These are phyloP conservation scores for Perkinsus marinus DNA, from an alignment of 169 alveolate genomes.

Conservation along the genomic window DNA sequence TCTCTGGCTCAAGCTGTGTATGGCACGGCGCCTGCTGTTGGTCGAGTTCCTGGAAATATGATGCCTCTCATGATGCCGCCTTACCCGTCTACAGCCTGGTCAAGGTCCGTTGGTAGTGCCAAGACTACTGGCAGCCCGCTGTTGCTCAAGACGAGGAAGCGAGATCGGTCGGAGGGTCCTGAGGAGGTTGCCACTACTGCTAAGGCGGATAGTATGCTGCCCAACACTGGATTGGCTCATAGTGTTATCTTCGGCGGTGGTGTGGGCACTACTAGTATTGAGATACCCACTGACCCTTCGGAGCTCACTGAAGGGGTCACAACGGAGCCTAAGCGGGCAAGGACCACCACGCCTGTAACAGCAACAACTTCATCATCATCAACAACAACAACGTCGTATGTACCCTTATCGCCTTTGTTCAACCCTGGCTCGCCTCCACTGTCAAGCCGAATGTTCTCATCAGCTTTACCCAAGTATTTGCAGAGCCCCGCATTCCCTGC, in stretches of 20 bases:
- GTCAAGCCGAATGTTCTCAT: background rate
- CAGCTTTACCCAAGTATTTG: background rate
- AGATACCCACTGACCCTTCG: background rate
- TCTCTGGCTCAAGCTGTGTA: background rate
- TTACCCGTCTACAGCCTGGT: background rate
- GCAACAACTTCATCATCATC: background rate
- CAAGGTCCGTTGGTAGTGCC: background rate
- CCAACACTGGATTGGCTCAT: background rate
- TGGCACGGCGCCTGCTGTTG: background rate
- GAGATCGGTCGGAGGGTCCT: background rate
- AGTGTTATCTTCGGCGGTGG: background rate
- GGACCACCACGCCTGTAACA: background rate
- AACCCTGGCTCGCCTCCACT: background rate
- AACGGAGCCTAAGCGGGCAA: background rate
- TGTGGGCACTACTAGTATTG: background rate
- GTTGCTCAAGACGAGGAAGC: background rate
- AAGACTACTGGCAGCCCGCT: background rate
- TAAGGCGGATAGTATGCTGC: background rate
- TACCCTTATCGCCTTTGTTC: background rate
- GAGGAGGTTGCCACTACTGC: background rate
- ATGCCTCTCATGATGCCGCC: background rate
- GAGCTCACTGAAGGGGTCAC: background rate
- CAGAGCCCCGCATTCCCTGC: background rate
- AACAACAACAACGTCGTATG: background rate
- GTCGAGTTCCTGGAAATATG: background rate